Base-by-base conservation (phyloP, 176 grass and related monocot species). In the Raddia guianensis region DNA sequence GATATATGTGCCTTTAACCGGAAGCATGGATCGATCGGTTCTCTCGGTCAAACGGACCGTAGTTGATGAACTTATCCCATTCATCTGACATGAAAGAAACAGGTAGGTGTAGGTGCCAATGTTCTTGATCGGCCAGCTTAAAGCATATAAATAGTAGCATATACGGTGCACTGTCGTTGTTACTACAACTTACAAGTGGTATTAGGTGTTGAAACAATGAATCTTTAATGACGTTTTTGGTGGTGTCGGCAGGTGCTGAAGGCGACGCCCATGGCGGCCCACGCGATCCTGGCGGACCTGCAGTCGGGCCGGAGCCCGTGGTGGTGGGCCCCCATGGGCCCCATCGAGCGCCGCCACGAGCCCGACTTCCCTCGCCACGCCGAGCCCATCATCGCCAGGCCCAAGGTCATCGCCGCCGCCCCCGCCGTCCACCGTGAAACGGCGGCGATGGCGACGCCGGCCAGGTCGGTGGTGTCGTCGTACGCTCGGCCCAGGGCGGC, bases 291-390 rank as follows among this genome's bases (percentile, higher is more conserved):
- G 34, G 87, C 95, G 11, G 92, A 90, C 82, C 84, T 95, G 65
- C 95, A 79, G 64, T 72, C 85, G 20, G 90, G 92, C 2, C 74
- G 84, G 9, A 86, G 57, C 81, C 92, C 88, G 0, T 95, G 96
- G 96, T 89, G 90, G 86, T 99, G 90, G 93, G 86, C 81, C 2
- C 88, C 84, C 44, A 86, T 93, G 93, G 86, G 78, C 2, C 88
- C 84, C 44, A 86, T 93, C 34, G 90, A 95, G 3, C 88, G 84
- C 46, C 78, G 63, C 32, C 75, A 80, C 51, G 74, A 77, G 12
- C 53, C 75, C 7, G 82, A 86, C 11, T 18, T 49, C 52, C 15
- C 82, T 7, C 70, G 2, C 61, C 43, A 12, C 7, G 37, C 6
- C 35, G 71, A 87, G 14, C 56, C 70, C 12, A 15, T n/a, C 12